Conservation (phyloP, 331 rosid species). For the Telfairia occidentalis region DNA sequence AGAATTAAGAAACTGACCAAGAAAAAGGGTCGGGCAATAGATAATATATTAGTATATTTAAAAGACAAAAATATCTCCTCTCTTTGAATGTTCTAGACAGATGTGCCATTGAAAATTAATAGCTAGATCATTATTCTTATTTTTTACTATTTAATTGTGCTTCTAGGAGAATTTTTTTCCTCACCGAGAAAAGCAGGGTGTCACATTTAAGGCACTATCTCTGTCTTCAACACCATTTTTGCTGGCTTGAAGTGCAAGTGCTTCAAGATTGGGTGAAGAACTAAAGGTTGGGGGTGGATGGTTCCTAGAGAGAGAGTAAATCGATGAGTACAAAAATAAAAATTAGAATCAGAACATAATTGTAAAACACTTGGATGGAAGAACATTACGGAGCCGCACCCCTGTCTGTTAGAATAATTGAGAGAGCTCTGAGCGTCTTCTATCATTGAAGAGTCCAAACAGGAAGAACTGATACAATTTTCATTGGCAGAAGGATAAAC, state of each 20-base stretch:
- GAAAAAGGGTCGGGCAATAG: neutral
- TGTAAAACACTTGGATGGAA: constrained; percentile 12
- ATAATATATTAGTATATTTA: neutral
- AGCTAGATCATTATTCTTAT: neutral
- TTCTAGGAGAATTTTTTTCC: neutral
- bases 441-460: constrained; percentile 65
- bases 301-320: constrained; percentile 34
- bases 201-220: constrained; percentile 44
- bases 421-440: constrained; percentile 92
- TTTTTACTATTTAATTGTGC: neutral
- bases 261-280: constrained; percentile 75
- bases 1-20: neutral
- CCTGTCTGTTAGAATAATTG: constrained; percentile 48
- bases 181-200: constrained; percentile 44
- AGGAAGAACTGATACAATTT: constrained; percentile 35
- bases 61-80: neutral
- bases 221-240: constrained; percentile 47
- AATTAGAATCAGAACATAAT: constrained; percentile 14
- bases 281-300: constrained; percentile 98
- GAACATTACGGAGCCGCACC: constrained; percentile 41
- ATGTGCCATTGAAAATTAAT: neutral
- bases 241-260: constrained; percentile 47
- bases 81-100: neutral
- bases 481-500: constrained; percentile 56
- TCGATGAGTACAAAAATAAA: constrained; percentile 11